phyloP scores from a whole-genome alignment of 2,329 filamentous ascomycete genomes.

The Aureobasidium sp. region DNA sequence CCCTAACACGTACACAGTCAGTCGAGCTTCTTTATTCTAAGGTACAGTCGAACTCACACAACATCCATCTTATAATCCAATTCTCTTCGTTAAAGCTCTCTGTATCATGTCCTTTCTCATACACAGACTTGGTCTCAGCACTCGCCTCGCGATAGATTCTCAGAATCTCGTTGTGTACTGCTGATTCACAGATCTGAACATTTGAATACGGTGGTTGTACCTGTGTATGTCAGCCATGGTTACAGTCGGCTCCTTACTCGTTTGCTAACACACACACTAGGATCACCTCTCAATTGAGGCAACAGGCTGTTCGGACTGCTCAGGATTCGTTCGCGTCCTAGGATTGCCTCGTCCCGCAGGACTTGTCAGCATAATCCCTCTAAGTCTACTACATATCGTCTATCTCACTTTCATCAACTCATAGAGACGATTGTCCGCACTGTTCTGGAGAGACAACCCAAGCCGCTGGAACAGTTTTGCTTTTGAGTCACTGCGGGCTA shows the following conservation, averaged over 20 bases:
- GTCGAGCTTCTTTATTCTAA: not conserved
- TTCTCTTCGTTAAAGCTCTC: constrained; percentile 40
- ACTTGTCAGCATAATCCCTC: not conserved
- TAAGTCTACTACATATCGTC: not conserved
- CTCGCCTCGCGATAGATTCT: constrained; percentile 36
- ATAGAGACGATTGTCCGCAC: constrained; percentile 32
- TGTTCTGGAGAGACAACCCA: constrained; percentile 33
- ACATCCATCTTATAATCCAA: constrained; percentile 46
- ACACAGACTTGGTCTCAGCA: constrained; percentile 34
- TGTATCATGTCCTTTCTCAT: constrained; percentile 36
- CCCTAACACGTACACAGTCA: constrained; percentile 17
- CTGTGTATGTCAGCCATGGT: not conserved
- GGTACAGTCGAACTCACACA: constrained; percentile 28
- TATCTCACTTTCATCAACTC: constrained; percentile 38
- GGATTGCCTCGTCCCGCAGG: constrained; percentile 37
- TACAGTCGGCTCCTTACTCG: not conserved
- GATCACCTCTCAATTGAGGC: constrained; percentile 29
- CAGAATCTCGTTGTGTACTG: constrained; percentile 39
- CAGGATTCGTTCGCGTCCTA: constrained; percentile 37
- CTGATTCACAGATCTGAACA: constrained; percentile 43
- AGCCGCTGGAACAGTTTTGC: constrained; percentile 37
- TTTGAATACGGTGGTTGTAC: constrained; percentile 37
- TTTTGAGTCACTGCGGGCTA: constrained; percentile 42
- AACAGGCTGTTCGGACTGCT: constrained; percentile 33
- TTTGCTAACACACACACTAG: constrained; percentile 17